Evolutionary conservation across 495 filamentous ascomycete genomes (phyloP).

Genomic region (Annulohypoxylon bovei): DNA sequence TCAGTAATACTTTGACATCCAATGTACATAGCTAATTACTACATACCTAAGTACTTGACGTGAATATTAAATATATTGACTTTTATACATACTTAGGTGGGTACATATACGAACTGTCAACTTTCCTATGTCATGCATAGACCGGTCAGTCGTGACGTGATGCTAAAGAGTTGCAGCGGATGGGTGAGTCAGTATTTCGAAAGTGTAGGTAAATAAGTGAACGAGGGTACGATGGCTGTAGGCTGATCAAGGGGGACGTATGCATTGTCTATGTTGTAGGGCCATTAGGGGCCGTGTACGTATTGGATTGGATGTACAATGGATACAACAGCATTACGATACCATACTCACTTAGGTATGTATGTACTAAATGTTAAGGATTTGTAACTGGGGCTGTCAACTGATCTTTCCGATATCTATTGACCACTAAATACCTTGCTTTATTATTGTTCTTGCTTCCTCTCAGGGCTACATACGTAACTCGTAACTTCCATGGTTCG

Average conservation of each 20-base stretch:
- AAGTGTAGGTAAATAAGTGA: not conserved
- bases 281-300: not conserved
- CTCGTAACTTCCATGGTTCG: not conserved
- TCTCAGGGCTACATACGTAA: not conserved
- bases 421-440: slow-evolving; percentile 12
- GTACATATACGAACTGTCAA: not conserved
- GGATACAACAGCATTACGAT: not conserved
- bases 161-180: slow-evolving; percentile 25
- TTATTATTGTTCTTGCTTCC: not conserved
- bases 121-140: slow-evolving; percentile 19
- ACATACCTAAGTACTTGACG: not conserved
- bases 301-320: not conserved
- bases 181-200: slow-evolving; percentile 19
- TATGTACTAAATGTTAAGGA: not conserved
- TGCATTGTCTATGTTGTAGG: not conserved
- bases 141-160: slow-evolving; percentile 27
- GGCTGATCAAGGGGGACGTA: not conserved
- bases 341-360: too few species aligned
- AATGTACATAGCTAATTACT: not conserved
- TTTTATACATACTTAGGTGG: not conserved
- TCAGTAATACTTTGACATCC: not conserved
- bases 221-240: not conserved
- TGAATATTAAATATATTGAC: too few species aligned
- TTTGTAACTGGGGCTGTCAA: slow-evolving; percentile 28
- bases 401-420: slow-evolving; percentile 24